Base-by-base conservation (phyloP, 352 stramenopile genomes). In the Globisporangium rhizosaccharum region DNA sequence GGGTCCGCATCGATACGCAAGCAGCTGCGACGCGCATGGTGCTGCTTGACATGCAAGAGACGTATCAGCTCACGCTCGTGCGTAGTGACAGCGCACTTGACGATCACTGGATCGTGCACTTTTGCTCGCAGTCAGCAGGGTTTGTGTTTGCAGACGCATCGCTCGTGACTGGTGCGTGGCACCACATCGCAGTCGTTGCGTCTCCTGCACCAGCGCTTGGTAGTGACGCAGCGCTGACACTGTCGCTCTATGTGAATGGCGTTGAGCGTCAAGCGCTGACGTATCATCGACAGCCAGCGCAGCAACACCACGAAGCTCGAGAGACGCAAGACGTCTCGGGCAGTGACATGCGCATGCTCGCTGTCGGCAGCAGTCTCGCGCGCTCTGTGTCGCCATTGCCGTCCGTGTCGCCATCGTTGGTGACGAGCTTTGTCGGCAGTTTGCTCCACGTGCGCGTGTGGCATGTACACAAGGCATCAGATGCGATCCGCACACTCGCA, bases 11-110 rank as follows among this genome's bases (percentile, higher is more conserved):
- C 33, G 54, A 71, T 28, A 66, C 26, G 5, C 47, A 26, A 39
- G 36, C 51, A 47, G 2, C 47, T 33, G 3, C 25, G 51, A 47
- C 28, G 44, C 58, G 46, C 8, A 65, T 79, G 51, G 71, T 65
- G 45, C 18, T 79, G 36, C 63, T 75, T 1, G 68, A 79, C 52
- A 51, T 63, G 8, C 55, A 75, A 39, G 61, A 75, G 28, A 67
- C 68, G 44, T 75, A 70, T 26, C 64, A 72, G 33, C 39, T 79
- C 3, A 63, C 75, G 50, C 25, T 79, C 15, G 42, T 68, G 17
- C 60, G 47, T 2, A 39, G 33, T 7, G 33, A 47, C 4, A 26
- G 18, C 20, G 7, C 15, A 10, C 47, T 44, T 36, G 51, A 42
- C 11, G 37, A 25, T 30, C 3, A 18, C 17, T 79, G 69, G 68